These are phyloP conservation scores for Auricularia sp. DNA, from an alignment of 768 basidiomycete genomes.

Conservation along the genomic window DNA sequence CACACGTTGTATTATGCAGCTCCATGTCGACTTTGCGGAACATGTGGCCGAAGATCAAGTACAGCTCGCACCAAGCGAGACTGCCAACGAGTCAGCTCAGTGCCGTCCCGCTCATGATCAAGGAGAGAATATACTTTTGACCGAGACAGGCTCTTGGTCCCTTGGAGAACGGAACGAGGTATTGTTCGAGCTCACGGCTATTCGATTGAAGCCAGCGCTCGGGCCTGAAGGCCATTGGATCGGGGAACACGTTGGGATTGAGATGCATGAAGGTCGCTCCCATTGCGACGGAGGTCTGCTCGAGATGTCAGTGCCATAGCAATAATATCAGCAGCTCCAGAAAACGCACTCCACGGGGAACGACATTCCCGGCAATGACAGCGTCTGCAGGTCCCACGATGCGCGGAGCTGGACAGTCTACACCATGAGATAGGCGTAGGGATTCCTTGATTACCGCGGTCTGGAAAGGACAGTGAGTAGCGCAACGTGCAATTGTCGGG, in stretches of 20 bases:
- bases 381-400: conserved; percentile 26
- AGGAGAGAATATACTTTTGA: conserved; percentile 26
- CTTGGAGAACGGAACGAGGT: conserved; percentile 34
- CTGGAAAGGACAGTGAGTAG: conserved; percentile 18
- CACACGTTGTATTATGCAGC: conserved; percentile 19
- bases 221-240: conserved; percentile 29
- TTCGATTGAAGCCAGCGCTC: conserved; percentile 33
- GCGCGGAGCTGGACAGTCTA: conserved; percentile 29
- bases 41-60: conserved; percentile 30
- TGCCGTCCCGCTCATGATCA: background rate
- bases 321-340: background rate
- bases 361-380: conserved; percentile 23
- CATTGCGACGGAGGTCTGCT: conserved; percentile 32
- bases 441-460: conserved; percentile 40
- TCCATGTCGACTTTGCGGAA: conserved; percentile 29
- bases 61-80: conserved; percentile 35
- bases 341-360: conserved; percentile 30
- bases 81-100: conserved; percentile 13
- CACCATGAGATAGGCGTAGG: conserved; percentile 31
- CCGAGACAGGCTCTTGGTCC: conserved; percentile 37
- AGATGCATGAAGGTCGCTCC: conserved; percentile 29
- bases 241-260: conserved; percentile 30
- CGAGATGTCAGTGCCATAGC: background rate
- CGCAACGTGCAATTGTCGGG: background rate
- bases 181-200: conserved; percentile 27